A percentile compares a stretch with the other conserved stretches of the same genome.
Evolutionary conservation across 441 rosid species (phyloP).

Genomic region (Eruca vesicaria): DNA sequence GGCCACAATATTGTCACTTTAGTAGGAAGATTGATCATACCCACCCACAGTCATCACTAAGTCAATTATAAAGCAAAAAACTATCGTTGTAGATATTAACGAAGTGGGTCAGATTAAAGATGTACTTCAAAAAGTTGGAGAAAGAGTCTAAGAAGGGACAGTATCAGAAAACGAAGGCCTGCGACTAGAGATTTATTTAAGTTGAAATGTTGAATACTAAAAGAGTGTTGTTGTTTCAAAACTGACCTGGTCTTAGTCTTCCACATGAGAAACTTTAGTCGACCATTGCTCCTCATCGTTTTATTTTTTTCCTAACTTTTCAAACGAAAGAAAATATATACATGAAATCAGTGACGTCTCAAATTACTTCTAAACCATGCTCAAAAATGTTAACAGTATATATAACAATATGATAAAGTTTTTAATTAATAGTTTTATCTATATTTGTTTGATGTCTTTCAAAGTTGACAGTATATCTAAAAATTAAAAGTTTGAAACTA

Average conservation of each 20-base stretch:
- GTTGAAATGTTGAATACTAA: slow-evolving; percentile 32
- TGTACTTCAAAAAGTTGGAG: slow-evolving; percentile 13
- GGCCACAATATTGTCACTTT: background rate
- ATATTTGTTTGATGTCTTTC: too few relatives aligned
- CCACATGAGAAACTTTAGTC: slow-evolving; percentile 16
- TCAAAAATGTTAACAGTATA: too few relatives aligned
- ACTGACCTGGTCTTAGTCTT: slow-evolving; percentile 35
- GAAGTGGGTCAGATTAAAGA: slow-evolving; percentile 8
- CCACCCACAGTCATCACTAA: slow-evolving; percentile 2
- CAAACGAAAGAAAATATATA: background rate
- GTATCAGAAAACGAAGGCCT: slow-evolving; percentile 5
- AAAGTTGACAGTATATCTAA: too few relatives aligned
- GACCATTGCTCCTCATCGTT: slow-evolving; percentile 13
- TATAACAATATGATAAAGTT: too few relatives aligned
- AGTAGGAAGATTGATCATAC: slow-evolving; percentile 10
- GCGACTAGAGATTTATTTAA: background rate
- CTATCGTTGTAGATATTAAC: slow-evolving; percentile 16
- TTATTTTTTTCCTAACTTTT: background rate
- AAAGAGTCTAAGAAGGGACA: slow-evolving; percentile 21
- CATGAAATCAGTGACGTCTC: too few relatives aligned
- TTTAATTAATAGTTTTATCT: too few relatives aligned
- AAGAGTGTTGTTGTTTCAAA: slow-evolving; percentile 28
- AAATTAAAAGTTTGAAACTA: too few relatives aligned
- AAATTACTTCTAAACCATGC: too few relatives aligned
- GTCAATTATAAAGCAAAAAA: background rate